Evolutionary conservation across 192 early-diverging fungal species (phyloP).

Genomic region (Backusella morwellensis): DNA sequence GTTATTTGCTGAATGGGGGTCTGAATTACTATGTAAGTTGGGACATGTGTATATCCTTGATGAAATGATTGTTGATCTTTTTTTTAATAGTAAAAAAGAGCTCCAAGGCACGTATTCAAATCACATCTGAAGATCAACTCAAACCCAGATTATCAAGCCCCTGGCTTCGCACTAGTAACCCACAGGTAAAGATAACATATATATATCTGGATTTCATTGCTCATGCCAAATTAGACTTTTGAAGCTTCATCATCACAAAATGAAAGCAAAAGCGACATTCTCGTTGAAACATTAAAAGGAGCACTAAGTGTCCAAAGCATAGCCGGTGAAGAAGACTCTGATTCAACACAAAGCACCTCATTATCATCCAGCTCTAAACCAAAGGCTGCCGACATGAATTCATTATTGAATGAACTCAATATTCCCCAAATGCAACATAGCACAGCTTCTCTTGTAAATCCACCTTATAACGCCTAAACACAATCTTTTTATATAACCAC

Average conservation of each 20-base stretch:
- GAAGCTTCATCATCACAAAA: neutral
- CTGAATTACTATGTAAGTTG: slow-evolving; percentile 15
- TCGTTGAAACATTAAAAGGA: slow-evolving; percentile 14
- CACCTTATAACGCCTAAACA: slow-evolving; percentile 14
- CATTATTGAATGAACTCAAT: slow-evolving; percentile 17
- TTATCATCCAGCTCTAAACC: neutral
- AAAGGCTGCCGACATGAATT: slow-evolving; percentile 11
- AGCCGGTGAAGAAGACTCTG: neutral
- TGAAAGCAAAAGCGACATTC: slow-evolving; percentile 5
- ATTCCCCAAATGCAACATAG: slow-evolving; percentile 3
- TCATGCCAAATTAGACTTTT: neutral
- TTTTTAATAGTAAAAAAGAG: slow-evolving; percentile 11
- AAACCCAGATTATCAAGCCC: slow-evolving; percentile 31
- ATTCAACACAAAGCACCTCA: slow-evolving; percentile 12
- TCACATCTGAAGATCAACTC: neutral
- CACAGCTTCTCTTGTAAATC: slow-evolving; percentile 19
- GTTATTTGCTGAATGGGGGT: slow-evolving; percentile 35
- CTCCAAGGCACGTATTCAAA: neutral
- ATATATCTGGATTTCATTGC: neutral
- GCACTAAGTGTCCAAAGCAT: neutral
- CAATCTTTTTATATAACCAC: too few species aligned
- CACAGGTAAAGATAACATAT: neutral
- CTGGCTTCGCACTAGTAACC: slow-evolving; percentile 11
- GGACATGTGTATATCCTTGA: neutral
- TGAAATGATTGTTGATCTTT: neutral